Evolutionary conservation across 257 asterid species (phyloP), one percentile per base, ranked within the genome.

Genomic region (Solanum corneliomulleri): DNA sequence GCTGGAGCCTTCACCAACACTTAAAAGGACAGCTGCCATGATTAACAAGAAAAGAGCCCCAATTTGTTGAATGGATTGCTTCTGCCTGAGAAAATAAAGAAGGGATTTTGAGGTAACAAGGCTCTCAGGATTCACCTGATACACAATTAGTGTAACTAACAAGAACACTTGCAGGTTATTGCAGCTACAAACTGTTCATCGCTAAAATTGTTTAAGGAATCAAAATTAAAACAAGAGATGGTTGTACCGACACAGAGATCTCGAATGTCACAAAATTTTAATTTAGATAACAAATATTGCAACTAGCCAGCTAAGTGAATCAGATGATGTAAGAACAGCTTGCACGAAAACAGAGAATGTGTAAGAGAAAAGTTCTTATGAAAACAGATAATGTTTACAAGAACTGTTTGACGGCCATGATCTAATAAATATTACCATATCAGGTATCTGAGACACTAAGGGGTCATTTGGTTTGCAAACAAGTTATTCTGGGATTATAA

Each of bases 1-100:
- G 90, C 93, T 96, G 75, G 99, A 95, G 82, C 99, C 98, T 91
- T 97, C 99, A 86, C 99, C 99, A 86, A 95, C 70, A 71, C 98
- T 96, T 87, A 96, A 89, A 83, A 97, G 97, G 88, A 92, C 89
- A 69, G 99, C 99, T 82, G 99, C 99, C 84, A 97, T 86, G 86
- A 97, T 94, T 93, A 97, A 89, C 92, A 97, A 88, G 90, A 94
- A 96, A 88, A 97, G 93, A 83, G 99, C 98, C 93, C 98, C 98
- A 88, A 94, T 92, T 93, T 97, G 98, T 89, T 93, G 98, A 89
- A 89, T 89, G 33, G 99, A 92, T 92, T 97, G 99, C 89, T 87
- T 94, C 90, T 95, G 99, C 95, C 98, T 97, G 90, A 66, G 72
- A 23, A 80, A 64, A 49, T 58, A 87, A 69, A 71, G 37, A 83